Evolutionary conservation across 768 basidiomycete species (phyloP).

Genomic region (Amanita brunnescens): DNA sequence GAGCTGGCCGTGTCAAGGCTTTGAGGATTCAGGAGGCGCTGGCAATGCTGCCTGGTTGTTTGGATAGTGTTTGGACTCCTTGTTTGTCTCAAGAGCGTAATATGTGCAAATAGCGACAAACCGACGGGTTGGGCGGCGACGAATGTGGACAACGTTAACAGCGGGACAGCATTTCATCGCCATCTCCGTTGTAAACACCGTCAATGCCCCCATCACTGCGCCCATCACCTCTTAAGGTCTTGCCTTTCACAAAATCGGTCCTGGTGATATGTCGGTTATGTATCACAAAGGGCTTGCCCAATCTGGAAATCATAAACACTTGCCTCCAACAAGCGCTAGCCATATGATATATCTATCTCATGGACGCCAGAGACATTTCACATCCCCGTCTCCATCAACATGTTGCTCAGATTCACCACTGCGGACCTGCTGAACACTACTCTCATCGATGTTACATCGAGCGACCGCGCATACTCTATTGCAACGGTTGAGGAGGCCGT

Average conservation of each 20-base stretch:
- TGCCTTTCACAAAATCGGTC: neutral
- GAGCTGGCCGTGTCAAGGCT: slow-evolving; percentile 8
- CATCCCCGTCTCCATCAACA: slow-evolving; percentile 16
- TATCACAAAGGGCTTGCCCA: slow-evolving; percentile 36
- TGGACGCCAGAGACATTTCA: neutral
- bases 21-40: slow-evolving; percentile 18
- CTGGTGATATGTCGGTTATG: neutral
- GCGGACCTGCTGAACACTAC: slow-evolving; percentile 49
- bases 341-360: slow-evolving; percentile 12
- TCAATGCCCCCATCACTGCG: neutral
- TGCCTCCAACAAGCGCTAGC: slow-evolving; percentile 24
- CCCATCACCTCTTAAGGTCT: neutral
- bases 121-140: neutral
- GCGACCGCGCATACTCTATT: slow-evolving; percentile 40
- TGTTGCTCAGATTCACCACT: slow-evolving; percentile 53
- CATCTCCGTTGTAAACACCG: neutral
- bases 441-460: slow-evolving; percentile 46
- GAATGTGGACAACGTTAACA: neutral
- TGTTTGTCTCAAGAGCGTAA: neutral
- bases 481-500: slow-evolving; percentile 26
- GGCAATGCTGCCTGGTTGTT: slow-evolving; percentile 10
- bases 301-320: slow-evolving; percentile 36
- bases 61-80: neutral
- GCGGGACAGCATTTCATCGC: neutral
- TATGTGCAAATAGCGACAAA: neutral